Evolutionary conservation across 441 rosid genomes (phyloP), one percentile per base, ranked within the genome.

Genomic region (Monsonia emarginata): DNA sequence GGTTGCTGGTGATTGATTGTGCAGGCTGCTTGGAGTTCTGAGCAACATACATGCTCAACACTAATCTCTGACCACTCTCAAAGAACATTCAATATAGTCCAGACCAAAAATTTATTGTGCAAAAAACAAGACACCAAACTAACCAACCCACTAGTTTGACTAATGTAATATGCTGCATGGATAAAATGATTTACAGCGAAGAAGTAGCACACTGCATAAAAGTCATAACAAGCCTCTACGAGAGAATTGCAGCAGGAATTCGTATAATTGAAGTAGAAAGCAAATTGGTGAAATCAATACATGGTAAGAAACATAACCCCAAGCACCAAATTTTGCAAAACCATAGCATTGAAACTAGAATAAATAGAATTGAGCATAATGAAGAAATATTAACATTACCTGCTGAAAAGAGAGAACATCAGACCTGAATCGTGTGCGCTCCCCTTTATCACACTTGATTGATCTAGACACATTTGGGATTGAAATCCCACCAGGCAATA

Each of bases 401-500:
- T 94, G 99, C 71, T 88, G 95, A 70, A 89, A 94, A 72, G 97
- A 82, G 61, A 88, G 83, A 71, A 85, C 85, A 76, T 89, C 96
- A 13, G 97, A 94, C 76, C 84, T 78, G 70, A 88, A 86, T 62
- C 96, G 74, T 34, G 76, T 86, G 22, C 86, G 83, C 76, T 89
- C 95, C 18, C 99, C 96, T 83, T 88, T 88, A 69, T 88, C 93
- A 44, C 97, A 94, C 74, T 88, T 89, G 19, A 94, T 89, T 30
- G 90, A 87, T 75, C 86, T 89, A 11, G 99, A 76, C 50, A 94
- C 97, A 52, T 84, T 80, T 0, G 85, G 83, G 11, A 91, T 78
- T 0, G 83, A 77, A 76, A 88, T 80, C 56, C 97, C 97, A 65
- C 98, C 98, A 0, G 97, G 96, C 44, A 93, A 78, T 66, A 82